A percentile compares a stretch with the other conserved stretches of the same genome.
Conservation (phyloP, 2,329 filamentous ascomycete species). For the Fusarium piperis region DNA sequence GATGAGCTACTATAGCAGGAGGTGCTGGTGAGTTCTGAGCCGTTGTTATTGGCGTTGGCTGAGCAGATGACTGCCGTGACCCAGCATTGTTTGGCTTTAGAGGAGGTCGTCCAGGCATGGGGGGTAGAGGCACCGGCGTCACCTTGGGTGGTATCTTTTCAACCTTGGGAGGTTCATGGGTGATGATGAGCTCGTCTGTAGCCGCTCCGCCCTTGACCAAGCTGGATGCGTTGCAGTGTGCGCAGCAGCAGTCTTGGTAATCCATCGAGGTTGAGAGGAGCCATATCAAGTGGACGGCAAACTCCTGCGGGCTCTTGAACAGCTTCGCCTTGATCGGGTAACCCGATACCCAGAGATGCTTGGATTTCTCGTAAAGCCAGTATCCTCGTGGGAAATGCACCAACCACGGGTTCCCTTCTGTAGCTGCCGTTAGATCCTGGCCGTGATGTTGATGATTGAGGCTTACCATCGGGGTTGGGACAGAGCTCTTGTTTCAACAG, state of each 20-base stretch:
- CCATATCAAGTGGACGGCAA: slow-evolving; percentile 63
- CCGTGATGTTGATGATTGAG: neutral
- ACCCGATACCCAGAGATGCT: slow-evolving; percentile 61
- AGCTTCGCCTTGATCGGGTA: slow-evolving; percentile 59
- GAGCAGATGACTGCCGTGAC: slow-evolving; percentile 44
- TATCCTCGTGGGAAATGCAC: slow-evolving; percentile 57
- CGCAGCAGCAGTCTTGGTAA: slow-evolving; percentile 61
- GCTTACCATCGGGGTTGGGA: slow-evolving; percentile 52
- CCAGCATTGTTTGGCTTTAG: slow-evolving; percentile 44
- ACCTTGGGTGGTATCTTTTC: slow-evolving; percentile 45
- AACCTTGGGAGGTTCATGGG: slow-evolving; percentile 31
- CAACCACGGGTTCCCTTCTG: slow-evolving; percentile 57
- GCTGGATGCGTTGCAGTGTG: slow-evolving; percentile 55
- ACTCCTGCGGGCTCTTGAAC: slow-evolving; percentile 64
- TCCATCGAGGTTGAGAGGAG: slow-evolving; percentile 59
- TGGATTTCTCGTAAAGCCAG: slow-evolving; percentile 59
- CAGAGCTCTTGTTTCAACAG: slow-evolving; percentile 57
- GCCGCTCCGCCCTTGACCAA: slow-evolving; percentile 34
- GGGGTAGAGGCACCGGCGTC: slow-evolving; percentile 51
- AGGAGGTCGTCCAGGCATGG: slow-evolving; percentile 46
- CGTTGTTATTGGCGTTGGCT: slow-evolving; percentile 28
- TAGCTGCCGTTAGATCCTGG: slow-evolving; percentile 19
- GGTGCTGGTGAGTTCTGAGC: slow-evolving; percentile 32
- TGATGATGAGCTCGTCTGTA: slow-evolving; percentile 44
- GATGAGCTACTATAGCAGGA: neutral